Evolutionary conservation across 2,329 filamentous ascomycete genomes (phyloP), one percentile per base, ranked within the genome.

Genomic region (Metarhizium guizhouense): DNA sequence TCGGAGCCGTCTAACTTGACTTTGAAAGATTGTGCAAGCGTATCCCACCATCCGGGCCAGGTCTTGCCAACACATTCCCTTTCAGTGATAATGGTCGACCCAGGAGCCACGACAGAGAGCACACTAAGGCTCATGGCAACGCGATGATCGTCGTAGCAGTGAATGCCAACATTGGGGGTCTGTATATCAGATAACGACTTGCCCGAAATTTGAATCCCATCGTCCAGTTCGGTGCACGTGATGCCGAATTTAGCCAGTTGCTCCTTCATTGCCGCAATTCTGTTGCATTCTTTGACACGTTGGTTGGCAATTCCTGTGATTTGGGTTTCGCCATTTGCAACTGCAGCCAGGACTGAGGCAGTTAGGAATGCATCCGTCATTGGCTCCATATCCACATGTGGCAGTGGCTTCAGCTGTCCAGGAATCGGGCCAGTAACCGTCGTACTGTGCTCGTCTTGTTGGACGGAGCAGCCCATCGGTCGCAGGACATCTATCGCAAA

Each of bases 331-430:
- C 89, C 90, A 14, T 81, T 84, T 10, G 93, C 91, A 47, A 96
- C 90, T 40, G 94, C 94, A 30, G 91, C 94, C 50, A 99, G 80
- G 4, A 96, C 91, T 2, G 91, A 95, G 18, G 94, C 94, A 4
- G 92, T 96, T 53, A 99, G 79, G 77, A 99, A 99, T 51, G 94
- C 94, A 71, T 99, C 94, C 0, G 94, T 99, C 94, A 99, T 99
- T 1, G 93, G 88, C 70, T 97, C 94, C 94, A 99, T 99, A 66
- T 99, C 92, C 32, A 99, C 85, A 57, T 93, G 87, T 18, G 84
- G 75, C 13, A 99, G 75, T 0, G 89, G 86, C 63, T 85, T 85
- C 43, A 99, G 75, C 16, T 80, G 73, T 11, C 94, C 93, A 55
- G 79, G 72, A 2, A 81, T 72, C n/a, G 94, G 94, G 1, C 94